Evolutionary conservation across 179 eudicot species (phyloP).

Genomic region (Corrigiola litoralis): DNA sequence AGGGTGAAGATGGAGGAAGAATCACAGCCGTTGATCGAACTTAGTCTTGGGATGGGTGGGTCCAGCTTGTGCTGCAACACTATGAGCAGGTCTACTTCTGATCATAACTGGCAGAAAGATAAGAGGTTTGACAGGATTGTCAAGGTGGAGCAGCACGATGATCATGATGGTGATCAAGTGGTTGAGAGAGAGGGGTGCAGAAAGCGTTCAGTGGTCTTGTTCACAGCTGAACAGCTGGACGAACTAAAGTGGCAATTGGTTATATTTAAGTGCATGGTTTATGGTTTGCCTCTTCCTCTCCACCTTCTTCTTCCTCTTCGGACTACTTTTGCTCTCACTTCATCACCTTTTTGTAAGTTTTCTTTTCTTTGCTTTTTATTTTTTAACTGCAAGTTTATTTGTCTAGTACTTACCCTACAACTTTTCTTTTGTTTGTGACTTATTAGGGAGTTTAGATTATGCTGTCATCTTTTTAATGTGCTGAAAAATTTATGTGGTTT

Average conservation of each 20-base stretch:
- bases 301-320: slow-evolving; percentile 31
- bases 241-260: slow-evolving; percentile 31
- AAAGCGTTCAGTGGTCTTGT: slow-evolving; percentile 15
- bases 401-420: background rate
- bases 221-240: slow-evolving; percentile 36
- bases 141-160: slow-evolving; percentile 19
- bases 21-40: slow-evolving; percentile 33
- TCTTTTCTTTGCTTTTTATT: background rate
- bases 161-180: slow-evolving; percentile 16
- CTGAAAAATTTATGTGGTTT: background rate
- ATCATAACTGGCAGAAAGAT: slow-evolving; percentile 13
- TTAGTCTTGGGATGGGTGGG: slow-evolving; percentile 39
- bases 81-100: background rate
- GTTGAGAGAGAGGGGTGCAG: slow-evolving; percentile 22
- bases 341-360: slow-evolving; percentile 16
- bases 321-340: slow-evolving; percentile 12
- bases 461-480: background rate
- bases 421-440: background rate
- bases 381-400: background rate
- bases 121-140: slow-evolving; percentile 17
- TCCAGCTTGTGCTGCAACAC: background rate
- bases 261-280: slow-evolving; percentile 29
- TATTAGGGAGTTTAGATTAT: background rate
- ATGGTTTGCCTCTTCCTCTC: slow-evolving; percentile 33
- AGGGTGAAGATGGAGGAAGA: slow-evolving; percentile 21